Conservation (phyloP, 495 filamentous ascomycete species). For the Sordaria brevicollis region DNA sequence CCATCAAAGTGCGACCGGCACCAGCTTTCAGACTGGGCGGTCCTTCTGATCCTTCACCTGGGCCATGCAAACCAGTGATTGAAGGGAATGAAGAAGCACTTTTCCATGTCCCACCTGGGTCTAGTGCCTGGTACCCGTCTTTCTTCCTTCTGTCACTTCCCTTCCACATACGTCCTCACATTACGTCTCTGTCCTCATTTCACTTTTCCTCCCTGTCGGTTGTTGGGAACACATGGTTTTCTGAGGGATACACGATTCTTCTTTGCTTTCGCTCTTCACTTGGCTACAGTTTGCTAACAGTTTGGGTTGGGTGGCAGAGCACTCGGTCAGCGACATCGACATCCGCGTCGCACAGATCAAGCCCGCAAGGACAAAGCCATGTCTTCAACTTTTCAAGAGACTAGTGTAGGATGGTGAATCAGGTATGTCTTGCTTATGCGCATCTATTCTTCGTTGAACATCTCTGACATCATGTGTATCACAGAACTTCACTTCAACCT, state of each 20-base stretch:
- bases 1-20: not conserved
- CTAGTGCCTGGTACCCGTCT: too few species aligned
- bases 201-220: not conserved
- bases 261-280: not conserved
- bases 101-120: too few species aligned
- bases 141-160: too few species aligned
- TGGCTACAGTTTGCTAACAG: not conserved
- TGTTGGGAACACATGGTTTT: not conserved
- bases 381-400: too few species aligned
- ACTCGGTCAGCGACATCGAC: not conserved
- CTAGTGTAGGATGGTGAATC: too few species aligned
- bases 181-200: too few species aligned
- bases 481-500: not conserved
- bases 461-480: not conserved
- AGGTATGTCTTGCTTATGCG: not conserved
- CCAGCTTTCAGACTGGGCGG: not conserved
- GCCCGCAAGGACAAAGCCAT: too few species aligned
- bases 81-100: too few species aligned
- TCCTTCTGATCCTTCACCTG: not conserved
- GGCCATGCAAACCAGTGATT: not conserved
- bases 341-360: too few species aligned
- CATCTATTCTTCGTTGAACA: not conserved
- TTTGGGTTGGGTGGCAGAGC: not conserved
- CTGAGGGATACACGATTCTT: not conserved
- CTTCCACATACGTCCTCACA: too few species aligned